phyloP scores from a whole-genome alignment of 2,329 filamentous ascomycete genomes.

The Fusarium brevicatenulatum region DNA sequence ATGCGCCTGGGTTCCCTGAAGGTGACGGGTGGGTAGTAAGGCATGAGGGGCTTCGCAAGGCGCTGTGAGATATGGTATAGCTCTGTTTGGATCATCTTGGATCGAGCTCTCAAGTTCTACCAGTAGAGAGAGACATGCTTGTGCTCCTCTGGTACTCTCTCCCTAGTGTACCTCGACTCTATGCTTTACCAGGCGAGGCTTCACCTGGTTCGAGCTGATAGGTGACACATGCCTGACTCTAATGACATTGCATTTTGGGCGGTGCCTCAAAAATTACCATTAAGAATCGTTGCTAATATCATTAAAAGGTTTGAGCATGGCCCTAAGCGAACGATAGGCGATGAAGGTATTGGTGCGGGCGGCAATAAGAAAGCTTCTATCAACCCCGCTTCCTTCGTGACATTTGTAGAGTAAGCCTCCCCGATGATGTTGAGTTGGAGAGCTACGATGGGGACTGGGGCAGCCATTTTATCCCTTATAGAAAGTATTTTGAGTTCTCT shows the following conservation, averaged over 20 bases:
- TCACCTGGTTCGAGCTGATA: not conserved
- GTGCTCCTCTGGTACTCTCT: no score
- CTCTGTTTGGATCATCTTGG: not conserved
- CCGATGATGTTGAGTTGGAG: no score
- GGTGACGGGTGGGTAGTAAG: conserved; percentile 49
- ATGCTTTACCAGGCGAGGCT: not conserved
- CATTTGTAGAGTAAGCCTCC: no score
- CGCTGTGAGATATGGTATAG: conserved; percentile 38
- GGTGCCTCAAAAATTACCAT: no score
- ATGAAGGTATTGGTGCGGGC: not conserved
- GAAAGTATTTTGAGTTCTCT: no score
- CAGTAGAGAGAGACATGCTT: not conserved
- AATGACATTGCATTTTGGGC: no score
- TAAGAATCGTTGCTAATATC: no score
- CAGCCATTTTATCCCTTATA: no score
- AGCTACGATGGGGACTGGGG: no score
- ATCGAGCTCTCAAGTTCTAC: not conserved
- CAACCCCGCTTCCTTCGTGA: not conserved
- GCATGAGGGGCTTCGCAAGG: conserved; percentile 49
- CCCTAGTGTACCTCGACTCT: not conserved
- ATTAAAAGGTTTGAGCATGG: not conserved
- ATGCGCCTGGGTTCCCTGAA: conserved; percentile 51
- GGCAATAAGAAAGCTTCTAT: not conserved
- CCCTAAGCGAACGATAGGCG: not conserved
- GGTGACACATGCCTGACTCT: not conserved